Evolutionary conservation across 805 yeast species (phyloP).

Genomic region (Kazachstania africana): DNA sequence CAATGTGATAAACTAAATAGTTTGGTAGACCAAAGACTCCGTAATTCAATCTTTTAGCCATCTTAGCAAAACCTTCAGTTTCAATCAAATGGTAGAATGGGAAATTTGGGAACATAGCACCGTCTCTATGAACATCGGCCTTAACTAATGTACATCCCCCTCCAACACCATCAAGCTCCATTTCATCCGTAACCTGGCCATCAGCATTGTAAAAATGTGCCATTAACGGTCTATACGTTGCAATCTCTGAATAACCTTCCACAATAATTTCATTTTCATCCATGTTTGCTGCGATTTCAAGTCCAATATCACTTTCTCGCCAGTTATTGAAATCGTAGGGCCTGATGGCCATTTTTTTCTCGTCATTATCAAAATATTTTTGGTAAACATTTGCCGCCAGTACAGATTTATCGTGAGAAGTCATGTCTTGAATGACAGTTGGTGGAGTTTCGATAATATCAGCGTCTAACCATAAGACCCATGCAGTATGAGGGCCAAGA

Average conservation of each 20-base stretch:
- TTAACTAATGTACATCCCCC: conserved; percentile 94
- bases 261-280: conserved; percentile 83
- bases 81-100: conserved; percentile 94
- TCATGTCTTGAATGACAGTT: conserved; percentile 75
- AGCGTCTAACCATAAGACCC: conserved; percentile 96
- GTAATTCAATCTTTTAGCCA: conserved; percentile 92
- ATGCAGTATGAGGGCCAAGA: conserved; percentile 76
- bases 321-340: conserved; percentile 96
- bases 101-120: conserved; percentile 98
- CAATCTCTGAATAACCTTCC: conserved; percentile 88
- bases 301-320: conserved; percentile 78
- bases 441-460: conserved; percentile 86
- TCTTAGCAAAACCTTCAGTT: conserved; percentile 96
- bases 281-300: conserved; percentile 59
- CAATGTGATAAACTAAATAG: conserved; percentile 82
- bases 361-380: conserved; percentile 52
- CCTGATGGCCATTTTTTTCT: conserved; percentile 46
- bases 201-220: conserved; percentile 67
- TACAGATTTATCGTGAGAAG: conserved; percentile 74
- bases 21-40: conserved; percentile 89
- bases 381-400: conserved; percentile 91
- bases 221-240: conserved; percentile 92
- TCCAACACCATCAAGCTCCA: conserved; percentile 94
- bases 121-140: conserved; percentile 97
- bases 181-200: conserved; percentile 53